Base-by-base conservation (phyloP, 768 basidiomycete genomes). In the Suillus subaureus region DNA sequence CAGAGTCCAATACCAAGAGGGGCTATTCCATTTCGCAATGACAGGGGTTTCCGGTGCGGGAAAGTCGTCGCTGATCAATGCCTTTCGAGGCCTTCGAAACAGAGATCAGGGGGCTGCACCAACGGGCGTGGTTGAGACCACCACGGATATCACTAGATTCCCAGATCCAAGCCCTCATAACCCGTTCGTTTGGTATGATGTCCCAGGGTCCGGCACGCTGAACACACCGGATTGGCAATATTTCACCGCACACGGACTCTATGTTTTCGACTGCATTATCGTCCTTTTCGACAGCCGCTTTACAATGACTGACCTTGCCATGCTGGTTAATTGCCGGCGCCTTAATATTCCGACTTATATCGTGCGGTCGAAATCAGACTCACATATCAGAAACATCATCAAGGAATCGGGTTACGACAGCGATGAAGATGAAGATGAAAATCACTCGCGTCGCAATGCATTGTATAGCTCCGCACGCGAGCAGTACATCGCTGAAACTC, bases 1-100 rank as follows among this genome's bases (percentile, higher is more conserved):
- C 33, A 60, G 18, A 23, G 57, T 67, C 18, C 64, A 67, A 43
- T 67, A 67, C 35, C 26, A 40, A 61, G 72, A 74, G 35, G 70
- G 69, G 4, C 60, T 70, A 33, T 70, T 72, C 62, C 73, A 77
- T 66, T 71, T 77, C 42, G 75, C 73, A 28, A 61, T 76, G 39
- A 72, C 73, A 64, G 75, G 75, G 12, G 51, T 68, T 26, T 64
- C 71, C 3, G 75, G 74, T 5, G 71, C 69, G n/a, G 75, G 75
- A 42, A 76, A 76, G 64, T 75, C 75, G 11, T 75, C 75, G 13
- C 47, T 76, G 64, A 70, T 76, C 64, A 76, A 76, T 61, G 68
- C 75, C 26, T 70, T 75, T 57, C 71, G 75, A 21, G 75, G 75
- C n/a, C 63, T 74, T 35, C 61, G 61, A n/a, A 72, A 72, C 52